Base-by-base conservation (phyloP, 2,329 filamentous ascomycete genomes). In the Claviceps maximensis region DNA sequence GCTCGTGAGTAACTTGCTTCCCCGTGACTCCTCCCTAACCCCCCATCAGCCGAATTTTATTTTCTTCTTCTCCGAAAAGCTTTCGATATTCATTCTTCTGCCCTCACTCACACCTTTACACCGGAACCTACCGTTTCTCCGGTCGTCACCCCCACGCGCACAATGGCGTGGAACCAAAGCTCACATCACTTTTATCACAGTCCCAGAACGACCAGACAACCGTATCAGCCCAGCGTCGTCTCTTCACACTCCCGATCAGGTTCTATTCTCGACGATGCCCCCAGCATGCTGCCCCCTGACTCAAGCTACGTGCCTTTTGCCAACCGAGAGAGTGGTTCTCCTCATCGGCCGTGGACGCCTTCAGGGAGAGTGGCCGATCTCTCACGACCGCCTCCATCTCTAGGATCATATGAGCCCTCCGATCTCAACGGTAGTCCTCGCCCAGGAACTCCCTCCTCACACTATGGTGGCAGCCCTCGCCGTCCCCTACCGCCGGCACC, bases 361-460 rank as follows among this genome's bases (percentile, higher is more conserved):
- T 75, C 75, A 17, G 70, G 72, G 55, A 63, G 67, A 48, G 64
- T 67, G 51, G 72, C 71, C 1, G 87, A 90, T 56, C 88, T 86
- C 68, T 68, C 77, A 29, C 78, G 87, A 50, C 86, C 87, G 9
- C 84, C 88, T 2, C 80, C 87, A 1, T 80, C 83, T 1, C 82
- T 75, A 58, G 73, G 84, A 25, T 77, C 82, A 4, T 97, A 93
- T 67, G 93, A 97, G 67, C 88, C 89, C 0, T 77, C 84, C 23
- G 90, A 96, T 60, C 70, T 97, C 55, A 91, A 97, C 62, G 93
- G 93, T 49, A 90, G 82, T 56, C 90, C 93, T 7, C 75, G 93
- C 54, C 91, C 93, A 1, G 91, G 91, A 5, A 96, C 91, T 0
- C 89, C 91, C 1, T 89, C 89, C 0, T 91, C 89, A 2, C 79